phyloP scores from a whole-genome alignment of 306 rosid genomes.

The barrel medic (Medicago truncatula) region DNA sequence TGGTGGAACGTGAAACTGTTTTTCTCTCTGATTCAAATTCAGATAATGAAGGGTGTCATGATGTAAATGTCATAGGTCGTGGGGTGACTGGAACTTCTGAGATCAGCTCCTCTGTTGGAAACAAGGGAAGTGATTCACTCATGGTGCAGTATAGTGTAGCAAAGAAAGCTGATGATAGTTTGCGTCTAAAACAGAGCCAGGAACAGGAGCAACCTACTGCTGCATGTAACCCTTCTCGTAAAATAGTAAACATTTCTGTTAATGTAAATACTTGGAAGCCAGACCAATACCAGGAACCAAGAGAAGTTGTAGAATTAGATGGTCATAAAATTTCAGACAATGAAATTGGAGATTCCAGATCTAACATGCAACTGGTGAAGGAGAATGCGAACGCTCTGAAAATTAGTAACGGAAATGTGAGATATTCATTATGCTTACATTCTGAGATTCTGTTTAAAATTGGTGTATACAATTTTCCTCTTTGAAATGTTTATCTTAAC shows the following conservation, averaged over 20 bases:
- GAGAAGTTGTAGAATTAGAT: conserved; percentile 57
- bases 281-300: conserved; percentile 61
- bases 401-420: conserved; percentile 68
- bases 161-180: conserved; percentile 53
- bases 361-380: conserved; percentile 53
- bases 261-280: conserved; percentile 82
- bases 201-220: conserved; percentile 57
- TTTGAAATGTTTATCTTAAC: conserved; percentile 15
- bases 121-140: conserved; percentile 54
- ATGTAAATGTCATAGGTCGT: conserved; percentile 49
- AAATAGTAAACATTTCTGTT: conserved; percentile 66
- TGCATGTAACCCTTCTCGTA: conserved; percentile 59
- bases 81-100: conserved; percentile 59
- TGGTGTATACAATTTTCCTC: not conserved
- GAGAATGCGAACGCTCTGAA: conserved; percentile 51
- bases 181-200: conserved; percentile 46
- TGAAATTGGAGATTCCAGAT: conserved; percentile 49
- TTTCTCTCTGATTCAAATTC: conserved; percentile 68
- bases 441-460: conserved; percentile 17
- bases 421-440: conserved; percentile 40
- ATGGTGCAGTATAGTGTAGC: conserved; percentile 59
- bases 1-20: conserved; percentile 60
- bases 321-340: conserved; percentile 48
- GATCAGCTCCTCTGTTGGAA: conserved; percentile 57
- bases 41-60: conserved; percentile 71